Base-by-base conservation (phyloP, 768 basidiomycete genomes). In the Tylopilus sp. region DNA sequence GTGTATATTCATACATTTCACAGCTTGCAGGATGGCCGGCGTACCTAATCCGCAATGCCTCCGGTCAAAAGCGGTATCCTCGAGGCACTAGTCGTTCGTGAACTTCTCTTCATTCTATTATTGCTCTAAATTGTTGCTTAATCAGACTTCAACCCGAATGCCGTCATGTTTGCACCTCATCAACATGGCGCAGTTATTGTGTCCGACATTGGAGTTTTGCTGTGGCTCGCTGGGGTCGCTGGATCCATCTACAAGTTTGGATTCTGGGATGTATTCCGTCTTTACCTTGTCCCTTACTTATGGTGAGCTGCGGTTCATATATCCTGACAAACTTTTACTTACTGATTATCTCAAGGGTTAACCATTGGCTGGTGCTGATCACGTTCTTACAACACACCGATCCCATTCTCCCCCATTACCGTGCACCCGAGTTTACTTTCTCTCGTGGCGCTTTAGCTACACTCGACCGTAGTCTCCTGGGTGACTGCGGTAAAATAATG, bases 351-450 rank as follows among this genome's bases (percentile, higher is more conserved):
- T 13, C 11, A 54, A 86, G 82, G 85, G 84, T 87, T 49, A 92
- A 92, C 78, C 91, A 93, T 78, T 97, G 94, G 94, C 80, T 98
- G 49, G 92, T 98, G 52, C 65, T 93, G 63, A 97, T 98, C 76
- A 97, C 94, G 19, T 98, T 92, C 87, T 79, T 98, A 46, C 96
- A 99, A 76, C 96, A 99, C 78, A 98, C 96, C 63, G 96, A 98
- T 74, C 92, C 95, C 19, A 71, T 88, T 42, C 82, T 98, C 40
- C 95, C 95, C 45, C 96, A 98, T 74, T 98, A 97, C 79, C 89
- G 90, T 58, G 82, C 86, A 14, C 67, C 82, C 33, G 86, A 89
- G 66, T 98, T 96, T 79, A 94, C 86, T 34, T 99, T 98, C 81
- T 77, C 87, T 40, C 90, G 93, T 61, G 96, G 96, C 53, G 96